Conservation (phyloP, 1,139 yeast species). For the Zygosaccharomyces sapae region DNA sequence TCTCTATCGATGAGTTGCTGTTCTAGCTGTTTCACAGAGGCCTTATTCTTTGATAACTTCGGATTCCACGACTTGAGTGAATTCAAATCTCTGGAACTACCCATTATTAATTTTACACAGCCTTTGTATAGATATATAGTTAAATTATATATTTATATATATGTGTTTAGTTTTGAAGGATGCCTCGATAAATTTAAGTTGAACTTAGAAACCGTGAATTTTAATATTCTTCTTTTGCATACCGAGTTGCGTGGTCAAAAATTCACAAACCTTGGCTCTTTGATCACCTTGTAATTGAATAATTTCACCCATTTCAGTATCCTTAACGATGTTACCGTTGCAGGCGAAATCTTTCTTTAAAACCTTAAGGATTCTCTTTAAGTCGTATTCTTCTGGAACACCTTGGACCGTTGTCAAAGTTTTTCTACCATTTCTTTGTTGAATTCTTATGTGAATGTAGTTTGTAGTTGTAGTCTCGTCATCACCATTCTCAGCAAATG, state of each 20-base stretch:
- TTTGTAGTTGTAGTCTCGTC: constrained; percentile 95
- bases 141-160: constrained; percentile 4
- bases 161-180: not conserved
- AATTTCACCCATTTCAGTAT: constrained; percentile 93
- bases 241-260: constrained; percentile 80
- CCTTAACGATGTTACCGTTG: constrained; percentile 97
- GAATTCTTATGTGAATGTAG: constrained; percentile 97
- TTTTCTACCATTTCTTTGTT: constrained; percentile 99
- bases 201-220: constrained; percentile 84
- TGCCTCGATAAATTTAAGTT: not conserved
- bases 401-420: constrained; percentile 98
- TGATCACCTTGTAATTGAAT: constrained; percentile 99
- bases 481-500: constrained; percentile 99
- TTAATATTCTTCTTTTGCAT: constrained; percentile 94
- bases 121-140: not conserved
- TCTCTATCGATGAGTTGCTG: constrained; percentile 73
- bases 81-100: constrained; percentile 78
- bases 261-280: constrained; percentile 93
- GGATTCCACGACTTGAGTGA: constrained; percentile 97
- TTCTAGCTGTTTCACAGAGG: constrained; percentile 80
- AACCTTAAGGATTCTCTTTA: constrained; percentile 88
- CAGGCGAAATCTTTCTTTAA: constrained; percentile 98
- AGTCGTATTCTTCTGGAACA: constrained; percentile 89
- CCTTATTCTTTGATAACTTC: constrained; percentile 76
- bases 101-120: constrained; percentile 18